Conservation (phyloP, 495 filamentous ascomycete species). For the Jackrogersella multiformis region DNA sequence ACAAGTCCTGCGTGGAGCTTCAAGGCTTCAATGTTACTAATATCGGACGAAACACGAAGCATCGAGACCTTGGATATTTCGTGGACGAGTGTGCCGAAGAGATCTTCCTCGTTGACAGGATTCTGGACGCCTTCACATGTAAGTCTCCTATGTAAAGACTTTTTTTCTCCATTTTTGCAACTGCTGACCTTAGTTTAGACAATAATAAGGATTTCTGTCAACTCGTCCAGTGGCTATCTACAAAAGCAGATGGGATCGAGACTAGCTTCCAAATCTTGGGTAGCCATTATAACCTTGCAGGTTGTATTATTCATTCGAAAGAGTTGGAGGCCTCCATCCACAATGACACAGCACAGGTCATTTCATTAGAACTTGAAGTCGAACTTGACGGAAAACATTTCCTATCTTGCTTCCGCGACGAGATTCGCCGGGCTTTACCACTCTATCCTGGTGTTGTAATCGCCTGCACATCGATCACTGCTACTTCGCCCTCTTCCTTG, state of each 20-base stretch:
- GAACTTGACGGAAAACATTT: conserved; percentile 10
- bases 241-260: conserved; percentile 17
- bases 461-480: conserved; percentile 6
- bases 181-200: background rate
- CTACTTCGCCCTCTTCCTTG: conserved; percentile 9
- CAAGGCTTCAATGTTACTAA: conserved; percentile 14
- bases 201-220: background rate
- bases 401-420: conserved; percentile 1
- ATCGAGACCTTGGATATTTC: conserved; percentile 13
- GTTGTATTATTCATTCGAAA: background rate
- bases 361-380: conserved; percentile 10
- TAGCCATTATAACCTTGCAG: background rate
- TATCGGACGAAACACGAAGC: conserved; percentile 3
- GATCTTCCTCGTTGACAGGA: conserved; percentile 1
- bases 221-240: conserved; percentile 12
- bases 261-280: conserved; percentile 4
- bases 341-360: background rate
- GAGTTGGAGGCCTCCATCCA: background rate
- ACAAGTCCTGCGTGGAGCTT: conserved; percentile 23
- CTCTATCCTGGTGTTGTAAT: conserved; percentile 7
- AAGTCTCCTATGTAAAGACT: background rate
- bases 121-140: background rate
- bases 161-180: background rate
- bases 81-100: conserved; percentile 6
- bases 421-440: background rate